A percentile compares a stretch with the other conserved stretches of the same genome.
These are phyloP conservation scores for Globisporangium yorkense DNA, from an alignment of 352 stramenopile genomes.

Conservation along the genomic window DNA sequence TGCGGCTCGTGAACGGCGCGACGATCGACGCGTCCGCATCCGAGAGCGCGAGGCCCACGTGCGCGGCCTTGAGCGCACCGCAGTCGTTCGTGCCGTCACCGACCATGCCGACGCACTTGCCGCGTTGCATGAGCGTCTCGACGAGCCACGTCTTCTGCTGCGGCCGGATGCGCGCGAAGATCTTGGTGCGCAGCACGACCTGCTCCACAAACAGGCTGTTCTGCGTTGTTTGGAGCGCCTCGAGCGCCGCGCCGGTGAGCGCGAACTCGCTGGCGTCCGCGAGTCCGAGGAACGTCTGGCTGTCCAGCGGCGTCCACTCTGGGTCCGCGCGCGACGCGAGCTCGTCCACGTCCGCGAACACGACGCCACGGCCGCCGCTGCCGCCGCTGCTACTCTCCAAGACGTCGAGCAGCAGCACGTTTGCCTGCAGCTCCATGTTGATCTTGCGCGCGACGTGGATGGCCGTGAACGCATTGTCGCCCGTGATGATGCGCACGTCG, in stretches of 20 bases:
- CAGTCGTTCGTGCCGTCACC: conserved; percentile 86
- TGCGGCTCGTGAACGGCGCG: conserved; percentile 87
- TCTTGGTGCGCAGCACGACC: conserved; percentile 47
- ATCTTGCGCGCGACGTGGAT: conserved; percentile 69
- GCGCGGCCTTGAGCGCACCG: conserved; percentile 87
- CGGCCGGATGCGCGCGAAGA: conserved; percentile 67
- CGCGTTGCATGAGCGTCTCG: conserved; percentile 49
- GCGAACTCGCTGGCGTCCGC: conserved; percentile 59
- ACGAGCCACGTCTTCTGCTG: conserved; percentile 83
- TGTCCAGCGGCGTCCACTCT: conserved; percentile 34
- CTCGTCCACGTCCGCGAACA: conserved; percentile 63
- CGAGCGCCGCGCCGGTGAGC: conserved; percentile 54
- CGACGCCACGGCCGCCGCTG: conserved; percentile 13
- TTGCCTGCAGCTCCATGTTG: conserved; percentile 63
- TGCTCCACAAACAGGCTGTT: conserved; percentile 40
- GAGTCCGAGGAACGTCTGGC: conserved; percentile 41
- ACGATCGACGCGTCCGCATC: conserved; percentile 87
- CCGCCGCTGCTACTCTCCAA: not conserved
- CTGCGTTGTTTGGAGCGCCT: conserved; percentile 26
- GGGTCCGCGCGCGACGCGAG: conserved; percentile 22
- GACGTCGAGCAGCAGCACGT: conserved; percentile 46
- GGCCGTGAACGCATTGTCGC: conserved; percentile 78
- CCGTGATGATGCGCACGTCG: conserved; percentile 85
- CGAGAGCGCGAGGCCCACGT: conserved; percentile 87
- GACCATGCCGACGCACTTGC: conserved; percentile 60